Evolutionary conservation across 2,329 filamentous ascomycete species (phyloP).

Genomic region (Endoconidiophora laricicola): DNA sequence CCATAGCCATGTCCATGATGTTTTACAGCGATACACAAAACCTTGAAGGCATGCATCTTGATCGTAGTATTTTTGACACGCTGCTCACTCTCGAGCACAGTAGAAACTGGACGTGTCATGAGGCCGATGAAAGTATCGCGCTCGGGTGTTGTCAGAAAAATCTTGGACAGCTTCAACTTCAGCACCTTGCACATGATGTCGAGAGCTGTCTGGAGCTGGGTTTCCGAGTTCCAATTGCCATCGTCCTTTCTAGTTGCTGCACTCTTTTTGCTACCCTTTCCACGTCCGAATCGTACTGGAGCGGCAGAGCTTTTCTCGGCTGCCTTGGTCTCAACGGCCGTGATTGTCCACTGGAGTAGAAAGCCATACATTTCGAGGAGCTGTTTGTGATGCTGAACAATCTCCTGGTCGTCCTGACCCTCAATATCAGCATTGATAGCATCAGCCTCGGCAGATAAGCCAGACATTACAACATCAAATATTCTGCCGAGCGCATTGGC

Average conservation of each 20-base stretch:
- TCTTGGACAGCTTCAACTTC: conserved; percentile 77
- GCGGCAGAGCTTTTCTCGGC: conserved; percentile 66
- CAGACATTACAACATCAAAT: conserved; percentile 77
- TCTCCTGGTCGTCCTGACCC: conserved; percentile 70
- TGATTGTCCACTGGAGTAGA: conserved; percentile 84
- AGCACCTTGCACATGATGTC: conserved; percentile 94
- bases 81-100: conserved; percentile 86
- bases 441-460: conserved; percentile 71
- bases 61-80: conserved; percentile 77
- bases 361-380: conserved; percentile 90
- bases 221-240: conserved; percentile 71
- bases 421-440: conserved; percentile 74
- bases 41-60: conserved; percentile 93
- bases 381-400: conserved; percentile 72
- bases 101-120: conserved; percentile 82
- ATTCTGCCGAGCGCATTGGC: conserved; percentile 78
- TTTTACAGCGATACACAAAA: conserved; percentile 90
- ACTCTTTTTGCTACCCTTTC: conserved; percentile 62
- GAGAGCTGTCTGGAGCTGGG: conserved; percentile 73
- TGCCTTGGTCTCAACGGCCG: conserved; percentile 84
- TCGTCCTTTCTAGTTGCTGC: conserved; percentile 41
- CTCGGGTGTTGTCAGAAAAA: conserved; percentile 92
- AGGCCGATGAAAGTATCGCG: conserved; percentile 87
- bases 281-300: conserved; percentile 53
- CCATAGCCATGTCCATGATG: conserved; percentile 95